Conservation (phyloP, 164 flowering plant species). For the Umbilicus rupestris region DNA sequence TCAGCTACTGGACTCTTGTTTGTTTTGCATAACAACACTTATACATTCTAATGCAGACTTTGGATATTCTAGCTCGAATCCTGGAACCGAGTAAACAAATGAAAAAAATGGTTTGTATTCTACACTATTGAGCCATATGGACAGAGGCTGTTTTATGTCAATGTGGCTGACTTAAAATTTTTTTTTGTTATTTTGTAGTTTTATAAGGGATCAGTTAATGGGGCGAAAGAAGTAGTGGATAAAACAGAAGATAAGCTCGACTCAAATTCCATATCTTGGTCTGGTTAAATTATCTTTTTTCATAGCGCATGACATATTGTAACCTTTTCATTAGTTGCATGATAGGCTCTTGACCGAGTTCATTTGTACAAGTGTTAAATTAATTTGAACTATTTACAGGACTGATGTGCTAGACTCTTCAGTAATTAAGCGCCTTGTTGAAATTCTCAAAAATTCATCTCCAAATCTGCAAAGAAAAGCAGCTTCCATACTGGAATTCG, state of each 20-base stretch:
- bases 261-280: not conserved
- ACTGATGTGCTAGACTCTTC: conserved; percentile 32
- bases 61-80: conserved; percentile 59
- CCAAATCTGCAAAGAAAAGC: conserved; percentile 58
- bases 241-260: conserved; percentile 5
- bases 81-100: conserved; percentile 63
- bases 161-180: conserved; percentile 11
- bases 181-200: conserved; percentile 37
- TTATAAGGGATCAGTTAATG: conserved; percentile 49
- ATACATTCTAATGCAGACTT: conserved; percentile 40
- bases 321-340: not conserved
- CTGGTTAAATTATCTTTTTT: not conserved
- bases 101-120: conserved; percentile 41
- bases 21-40: conserved; percentile 7
- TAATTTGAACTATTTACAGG: conserved; percentile 17
- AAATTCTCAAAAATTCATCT: conserved; percentile 44
- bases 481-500: conserved; percentile 63
- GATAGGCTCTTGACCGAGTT: not conserved
- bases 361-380: not conserved
- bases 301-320: not conserved
- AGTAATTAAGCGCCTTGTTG: conserved; percentile 38
- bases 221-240: conserved; percentile 23
- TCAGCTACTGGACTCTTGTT: not conserved
- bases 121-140: not conserved
- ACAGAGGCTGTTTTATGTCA: not conserved